Conservation (phyloP, 129 eudicot genomes). For the Rutidosis leptorrhynchoides region DNA sequence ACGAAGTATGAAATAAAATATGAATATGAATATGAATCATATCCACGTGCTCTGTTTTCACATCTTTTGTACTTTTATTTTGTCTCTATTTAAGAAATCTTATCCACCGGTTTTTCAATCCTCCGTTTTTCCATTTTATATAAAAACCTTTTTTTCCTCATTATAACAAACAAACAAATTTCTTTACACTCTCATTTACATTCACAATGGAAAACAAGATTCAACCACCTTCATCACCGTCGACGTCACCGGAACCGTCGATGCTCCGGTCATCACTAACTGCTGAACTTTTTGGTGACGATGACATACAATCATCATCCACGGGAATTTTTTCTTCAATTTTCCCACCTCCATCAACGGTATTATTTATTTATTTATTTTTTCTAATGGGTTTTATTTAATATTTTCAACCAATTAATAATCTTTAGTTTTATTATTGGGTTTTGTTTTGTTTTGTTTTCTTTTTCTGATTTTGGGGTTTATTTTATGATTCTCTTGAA, state of each 20-base stretch:
- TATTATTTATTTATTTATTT: background rate
- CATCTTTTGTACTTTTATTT: slow-evolving; percentile 30
- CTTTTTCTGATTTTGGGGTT: background rate
- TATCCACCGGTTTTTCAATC: slow-evolving; percentile 29
- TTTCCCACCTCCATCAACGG: slow-evolving; percentile 51
- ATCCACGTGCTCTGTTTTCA: slow-evolving; percentile 37
- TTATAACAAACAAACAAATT: slow-evolving; percentile 16
- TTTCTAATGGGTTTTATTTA: background rate
- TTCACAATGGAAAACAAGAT: slow-evolving; percentile 33
- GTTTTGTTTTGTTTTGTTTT: background rate
- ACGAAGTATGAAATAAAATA: no score
- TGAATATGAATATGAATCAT: background rate
- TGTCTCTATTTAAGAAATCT: slow-evolving; percentile 28
- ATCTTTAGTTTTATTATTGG: background rate
- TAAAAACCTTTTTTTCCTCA: no score
- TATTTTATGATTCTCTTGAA: slow-evolving; percentile 22
- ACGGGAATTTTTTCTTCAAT: slow-evolving; percentile 51
- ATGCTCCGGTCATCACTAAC: slow-evolving; percentile 31
- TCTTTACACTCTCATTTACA: background rate
- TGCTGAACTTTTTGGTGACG: slow-evolving; percentile 49
- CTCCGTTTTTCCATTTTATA: slow-evolving; percentile 16
- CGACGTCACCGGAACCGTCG: slow-evolving; percentile 2
- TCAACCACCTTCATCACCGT: slow-evolving; percentile 23
- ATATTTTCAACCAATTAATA: background rate
- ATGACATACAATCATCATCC: slow-evolving; percentile 38